These are phyloP conservation scores for Aspergillus tubingensis DNA, from an alignment of 2,329 filamentous ascomycete species.

Conservation along the genomic window DNA sequence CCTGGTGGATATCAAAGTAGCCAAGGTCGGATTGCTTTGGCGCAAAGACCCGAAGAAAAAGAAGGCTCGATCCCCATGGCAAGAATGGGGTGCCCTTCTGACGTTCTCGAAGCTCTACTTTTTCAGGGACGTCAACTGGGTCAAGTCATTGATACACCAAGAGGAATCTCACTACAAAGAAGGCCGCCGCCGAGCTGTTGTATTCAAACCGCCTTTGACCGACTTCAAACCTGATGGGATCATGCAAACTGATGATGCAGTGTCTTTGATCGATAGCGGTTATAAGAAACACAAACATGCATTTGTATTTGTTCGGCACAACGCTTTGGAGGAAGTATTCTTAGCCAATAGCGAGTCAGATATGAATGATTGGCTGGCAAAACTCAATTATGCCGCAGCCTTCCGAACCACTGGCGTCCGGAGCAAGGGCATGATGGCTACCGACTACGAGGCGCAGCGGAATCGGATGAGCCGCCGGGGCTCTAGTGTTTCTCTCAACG, in stretches of 20 bases:
- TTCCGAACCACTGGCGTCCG: conserved; percentile 89
- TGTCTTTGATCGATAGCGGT: conserved; percentile 78
- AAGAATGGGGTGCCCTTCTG: conserved; percentile 96
- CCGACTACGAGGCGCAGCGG: conserved; percentile 78
- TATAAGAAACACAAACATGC: conserved; percentile 96
- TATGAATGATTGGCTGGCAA: conserved; percentile 94
- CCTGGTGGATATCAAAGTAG: conserved; percentile 95
- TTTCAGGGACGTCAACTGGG: conserved; percentile 90
- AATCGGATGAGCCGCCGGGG: conserved; percentile 65
- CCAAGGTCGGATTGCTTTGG: conserved; percentile 93
- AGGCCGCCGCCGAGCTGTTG: conserved; percentile 73
- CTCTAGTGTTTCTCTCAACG: conserved; percentile 59
- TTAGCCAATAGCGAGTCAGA: conserved; percentile 87
- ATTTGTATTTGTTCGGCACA: conserved; percentile 85
- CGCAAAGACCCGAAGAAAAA: conserved; percentile 92
- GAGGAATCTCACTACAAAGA: conserved; percentile 79
- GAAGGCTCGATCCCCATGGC: conserved; percentile 93
- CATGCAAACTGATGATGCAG: conserved; percentile 90
- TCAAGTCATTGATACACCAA: conserved; percentile 86
- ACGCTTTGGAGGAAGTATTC: conserved; percentile 84
- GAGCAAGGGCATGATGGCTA: conserved; percentile 83
- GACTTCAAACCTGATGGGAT: conserved; percentile 92
- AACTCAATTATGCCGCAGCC: conserved; percentile 93
- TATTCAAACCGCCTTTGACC: conserved; percentile 85
- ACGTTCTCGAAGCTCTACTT: conserved; percentile 98